Evolutionary conservation across 2,329 filamentous ascomycete genomes (phyloP).

Genomic region (Beauveria sp.): DNA sequence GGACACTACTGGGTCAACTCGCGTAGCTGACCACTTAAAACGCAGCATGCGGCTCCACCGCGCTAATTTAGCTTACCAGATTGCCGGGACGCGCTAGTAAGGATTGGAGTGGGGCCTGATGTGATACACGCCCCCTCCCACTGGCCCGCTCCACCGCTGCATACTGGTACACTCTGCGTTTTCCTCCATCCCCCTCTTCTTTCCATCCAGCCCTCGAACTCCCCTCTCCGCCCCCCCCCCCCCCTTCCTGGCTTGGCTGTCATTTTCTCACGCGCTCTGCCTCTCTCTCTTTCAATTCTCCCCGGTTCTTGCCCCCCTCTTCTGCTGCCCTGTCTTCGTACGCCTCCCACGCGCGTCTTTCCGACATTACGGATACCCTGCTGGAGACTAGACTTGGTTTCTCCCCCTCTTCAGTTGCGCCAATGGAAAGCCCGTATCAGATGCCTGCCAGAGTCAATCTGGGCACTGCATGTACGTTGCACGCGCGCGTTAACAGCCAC

Average conservation of each 20-base stretch:
- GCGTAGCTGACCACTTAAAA: constrained; percentile 20
- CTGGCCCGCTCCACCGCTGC: background rate
- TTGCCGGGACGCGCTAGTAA: constrained; percentile 29
- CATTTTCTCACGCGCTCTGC: too few species aligned
- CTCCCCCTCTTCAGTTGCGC: background rate
- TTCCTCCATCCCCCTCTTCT: background rate
- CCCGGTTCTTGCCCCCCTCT: background rate
- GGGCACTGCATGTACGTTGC: background rate
- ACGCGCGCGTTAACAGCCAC: constrained; percentile 3
- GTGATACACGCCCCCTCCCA: constrained; percentile 7
- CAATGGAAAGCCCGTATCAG: background rate
- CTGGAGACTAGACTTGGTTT: background rate
- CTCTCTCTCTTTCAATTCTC: background rate
- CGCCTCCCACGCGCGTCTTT: background rate
- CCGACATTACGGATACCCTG: background rate
- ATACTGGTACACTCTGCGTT: background rate
- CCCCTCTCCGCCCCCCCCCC: too few species aligned
- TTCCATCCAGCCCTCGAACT: background rate
- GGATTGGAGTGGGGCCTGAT: background rate
- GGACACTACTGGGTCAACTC: background rate
- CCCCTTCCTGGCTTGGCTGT: too few species aligned
- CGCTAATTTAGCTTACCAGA: constrained; percentile 26
- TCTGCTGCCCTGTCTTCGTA: background rate
- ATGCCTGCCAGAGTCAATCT: background rate
- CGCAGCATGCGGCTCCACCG: constrained; percentile 14